Conservation (phyloP, 345 rosid species). For the Barbarea vulgaris region DNA sequence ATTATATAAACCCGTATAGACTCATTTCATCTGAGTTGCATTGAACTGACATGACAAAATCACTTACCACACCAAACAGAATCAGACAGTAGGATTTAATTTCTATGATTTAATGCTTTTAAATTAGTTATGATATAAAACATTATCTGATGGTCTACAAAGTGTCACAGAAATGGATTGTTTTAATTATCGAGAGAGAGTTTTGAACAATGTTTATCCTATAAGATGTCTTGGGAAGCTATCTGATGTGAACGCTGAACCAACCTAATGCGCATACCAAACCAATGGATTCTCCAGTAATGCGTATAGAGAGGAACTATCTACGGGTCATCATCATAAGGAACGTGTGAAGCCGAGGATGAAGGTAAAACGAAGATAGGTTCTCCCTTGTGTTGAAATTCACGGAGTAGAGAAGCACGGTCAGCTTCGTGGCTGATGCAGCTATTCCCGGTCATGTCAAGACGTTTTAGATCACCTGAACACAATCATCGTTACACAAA, state of each 20-base stretch:
- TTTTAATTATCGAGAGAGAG: too few species aligned
- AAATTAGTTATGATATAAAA: too few species aligned
- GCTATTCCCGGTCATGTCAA: conserved; percentile 83
- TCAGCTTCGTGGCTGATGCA: conserved; percentile 38
- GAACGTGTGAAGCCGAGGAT: conserved; percentile 37
- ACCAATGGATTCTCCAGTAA: neutral
- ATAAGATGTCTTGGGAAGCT: neutral
- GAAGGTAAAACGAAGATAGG: conserved; percentile 62
- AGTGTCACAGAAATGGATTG: too few species aligned
- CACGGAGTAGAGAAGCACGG: conserved; percentile 48
- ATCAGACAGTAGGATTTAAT: too few species aligned
- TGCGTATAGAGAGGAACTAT: neutral
- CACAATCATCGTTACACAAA: neutral
- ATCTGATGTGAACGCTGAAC: conserved; percentile 4
- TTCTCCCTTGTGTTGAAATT: conserved; percentile 64
- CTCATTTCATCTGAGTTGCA: too few species aligned
- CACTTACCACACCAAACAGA: neutral
- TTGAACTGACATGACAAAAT: neutral
- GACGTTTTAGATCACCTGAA: conserved; percentile 59
- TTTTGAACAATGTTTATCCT: neutral
- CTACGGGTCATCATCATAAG: conserved; percentile 88
- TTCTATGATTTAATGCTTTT: too few species aligned
- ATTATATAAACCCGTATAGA: too few species aligned
- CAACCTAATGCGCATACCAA: neutral
- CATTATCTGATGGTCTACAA: neutral